Evolutionary conservation across 768 basidiomycete genomes (phyloP), one percentile per base, ranked within the genome.

Genomic region (Suillus luteus): DNA sequence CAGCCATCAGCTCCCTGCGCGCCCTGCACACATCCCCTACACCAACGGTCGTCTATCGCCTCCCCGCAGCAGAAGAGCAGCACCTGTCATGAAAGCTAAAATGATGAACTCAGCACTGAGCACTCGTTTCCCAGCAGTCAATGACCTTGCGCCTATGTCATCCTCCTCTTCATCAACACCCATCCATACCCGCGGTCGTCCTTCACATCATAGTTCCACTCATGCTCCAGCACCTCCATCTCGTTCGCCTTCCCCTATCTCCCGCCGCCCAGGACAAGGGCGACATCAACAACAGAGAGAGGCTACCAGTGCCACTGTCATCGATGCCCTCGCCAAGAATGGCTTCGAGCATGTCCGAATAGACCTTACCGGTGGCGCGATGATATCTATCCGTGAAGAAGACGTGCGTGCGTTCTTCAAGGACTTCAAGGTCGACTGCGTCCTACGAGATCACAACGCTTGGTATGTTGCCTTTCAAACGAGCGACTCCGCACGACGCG

Each of bases 401-500:
- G 87, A 90, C 65, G 85, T 95, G n/a, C 72, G 76, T 65, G 78
- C 74, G 62, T 91, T 91, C 69, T 89, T 94, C 71, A 80, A 82
- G 43, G 85, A 82, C 57, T 93, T 93, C 76, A 81, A 86, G 65
- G 83, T 91, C 22, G 86, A 93, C 55, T 82, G 86, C 82, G 82
- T 95, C 33, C 78, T 94, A 2, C 84, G 85, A 65, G 91, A 91
- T 72, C 82, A 84, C 59, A 76, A 78, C 2, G 90, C 88, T 11
- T 90, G 92, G 82, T 96, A 95, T 71, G 83, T 95, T 66, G 91
- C 93, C 4, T 98, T 97, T 73, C 71, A 78, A 22, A 84, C 85
- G 5, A 71, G 80, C 2, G 85, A 85, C 61, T 73, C 83, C 0
- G 95, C 95, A 0, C 80, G 86, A 7, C 81, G 89, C 3, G 91